Evolutionary conservation across 202 grass and related monocot genomes (phyloP), one percentile per base, ranked within the genome.

Genomic region (Schoenoplectus tabernaemontani): DNA sequence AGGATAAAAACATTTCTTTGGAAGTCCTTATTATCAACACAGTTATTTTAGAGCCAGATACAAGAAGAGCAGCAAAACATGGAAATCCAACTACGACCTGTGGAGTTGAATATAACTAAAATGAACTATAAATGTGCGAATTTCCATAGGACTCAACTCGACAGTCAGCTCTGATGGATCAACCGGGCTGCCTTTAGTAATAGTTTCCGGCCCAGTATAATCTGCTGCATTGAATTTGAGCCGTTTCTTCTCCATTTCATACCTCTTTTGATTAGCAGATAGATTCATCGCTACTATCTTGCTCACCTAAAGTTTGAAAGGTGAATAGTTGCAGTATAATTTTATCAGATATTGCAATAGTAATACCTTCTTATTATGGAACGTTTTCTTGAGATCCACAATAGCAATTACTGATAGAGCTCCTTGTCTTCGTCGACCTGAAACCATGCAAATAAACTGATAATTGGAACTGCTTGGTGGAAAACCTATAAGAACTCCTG

Each of bases 111-210:
- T 71, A 47, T 85, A 70, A 33, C 65, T n/a, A 7, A 94, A 92
- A 54, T 39, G 92, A 43, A 98, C 12, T 44, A 92, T 11, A 59
- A 94, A 98, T 44, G 91, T 94, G 78, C 95, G 95, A 57, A 98
- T 94, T 84, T 98, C 95, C 95, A 98, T 98, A 9, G 91, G 95
- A 0, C 84, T 87, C 57, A 97, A 75, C 74, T 94, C 84, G 0
- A 97, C 87, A 0, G 89, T 15, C 33, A 90, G 83, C 62, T 92
- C 77, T 0, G 84, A 83, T 60, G 84, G 81, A 90, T 97, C 87
- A 4, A 97, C 51, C 2, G 86, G 84, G 2, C 89, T 88, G 78
- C 95, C 95, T 58, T 81, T 85, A 9, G 73, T 82, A 23, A 78
- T 60, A 5, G 81, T 88, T 82, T 87, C 82, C 72, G 82, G 10